Conservation (phyloP, 805 yeast genomes). For the Candida endomychidarum region DNA sequence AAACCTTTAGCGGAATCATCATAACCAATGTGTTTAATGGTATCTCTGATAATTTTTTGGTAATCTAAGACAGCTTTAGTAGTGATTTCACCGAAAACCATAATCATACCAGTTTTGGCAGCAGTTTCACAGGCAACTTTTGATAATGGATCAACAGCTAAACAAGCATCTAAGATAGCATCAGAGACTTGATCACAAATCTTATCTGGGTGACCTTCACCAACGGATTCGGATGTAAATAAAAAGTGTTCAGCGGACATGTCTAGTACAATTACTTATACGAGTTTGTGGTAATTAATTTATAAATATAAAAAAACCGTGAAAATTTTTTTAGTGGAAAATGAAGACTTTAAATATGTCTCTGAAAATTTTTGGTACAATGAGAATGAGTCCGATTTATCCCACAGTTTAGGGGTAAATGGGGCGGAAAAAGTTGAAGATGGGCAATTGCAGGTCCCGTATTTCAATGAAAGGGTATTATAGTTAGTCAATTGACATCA, state of each 20-base stretch:
- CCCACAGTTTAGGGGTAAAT: not conserved
- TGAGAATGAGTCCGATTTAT: slow-evolving; percentile 1
- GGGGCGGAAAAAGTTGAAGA: not conserved
- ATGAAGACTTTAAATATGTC: slow-evolving; percentile 5
- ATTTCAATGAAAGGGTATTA: too few relatives aligned
- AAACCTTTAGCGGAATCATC: slow-evolving; percentile 95
- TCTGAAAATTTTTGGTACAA: not conserved
- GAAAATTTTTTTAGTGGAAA: slow-evolving; percentile 7
- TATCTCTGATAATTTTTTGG: slow-evolving; percentile 97
- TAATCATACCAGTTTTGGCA: slow-evolving; percentile 98
- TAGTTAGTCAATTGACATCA: not conserved
- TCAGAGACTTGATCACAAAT: slow-evolving; percentile 99
- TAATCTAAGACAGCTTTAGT: slow-evolving; percentile 93
- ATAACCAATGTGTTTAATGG: slow-evolving; percentile 97
- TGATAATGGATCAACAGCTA: slow-evolving; percentile 92
- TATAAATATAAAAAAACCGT: slow-evolving; percentile 5
- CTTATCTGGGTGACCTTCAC: slow-evolving; percentile 95
- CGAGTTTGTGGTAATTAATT: not conserved
- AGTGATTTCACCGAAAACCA: slow-evolving; percentile 99
- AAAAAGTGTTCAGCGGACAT: slow-evolving; percentile 39
- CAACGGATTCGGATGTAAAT: slow-evolving; percentile 86
- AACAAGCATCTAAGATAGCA: slow-evolving; percentile 97
- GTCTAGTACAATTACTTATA: not conserved
- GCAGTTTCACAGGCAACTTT: slow-evolving; percentile 99
- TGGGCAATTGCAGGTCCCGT: too few relatives aligned